Evolutionary conservation across 805 yeast species (phyloP), one percentile per base, ranked within the genome.

Genomic region (Saturnispora serradocipensis): DNA sequence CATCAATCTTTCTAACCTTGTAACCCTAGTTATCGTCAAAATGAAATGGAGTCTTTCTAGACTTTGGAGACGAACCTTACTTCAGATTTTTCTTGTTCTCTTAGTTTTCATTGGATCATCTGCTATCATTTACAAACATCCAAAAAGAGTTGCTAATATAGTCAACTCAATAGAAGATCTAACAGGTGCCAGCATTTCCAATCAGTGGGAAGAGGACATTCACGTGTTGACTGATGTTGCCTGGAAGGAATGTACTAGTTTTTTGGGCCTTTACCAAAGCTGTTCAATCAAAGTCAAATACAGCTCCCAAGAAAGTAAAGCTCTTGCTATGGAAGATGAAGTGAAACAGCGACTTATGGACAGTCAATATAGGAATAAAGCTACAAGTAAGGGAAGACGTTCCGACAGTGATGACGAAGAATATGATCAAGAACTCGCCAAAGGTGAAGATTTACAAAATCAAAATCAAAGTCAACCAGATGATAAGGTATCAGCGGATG

Each of bases 221-320:
- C 30, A 34, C n/a, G 39, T 48, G 15, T 24, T 48, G n/a, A 48
- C 50, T n/a, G 50, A 48, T 48, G 46, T 48, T 11, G 50, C 46
- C 15, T 48, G 34, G 32, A 48, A 40, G n/a, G 50, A 48, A 35
- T 48, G 50, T 27, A 42, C 42, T 6, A 22, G 22, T 20, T 13
- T 32, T 13, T 16, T 42, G 4, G 46, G 46, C 3, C 6, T 48
- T 30, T 42, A 30, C 16, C 30, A 48, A 27, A 32, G 10, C 2
- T 48, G 50, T 43, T 27, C 40, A 3, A 42, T 42, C n/a, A 48
- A 35, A 9, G 50, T 48, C 24, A 48, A 35, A 42, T 48, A 48
- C 28, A 15, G 11, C 6, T 15, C 32, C 13, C 46, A 48, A 22
- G 46, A 48, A 25, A 11, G 15, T 6, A 48, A 42, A 18, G 46